phyloP scores from a whole-genome alignment of 345 rosid genomes.

The Brassica carinata region DNA sequence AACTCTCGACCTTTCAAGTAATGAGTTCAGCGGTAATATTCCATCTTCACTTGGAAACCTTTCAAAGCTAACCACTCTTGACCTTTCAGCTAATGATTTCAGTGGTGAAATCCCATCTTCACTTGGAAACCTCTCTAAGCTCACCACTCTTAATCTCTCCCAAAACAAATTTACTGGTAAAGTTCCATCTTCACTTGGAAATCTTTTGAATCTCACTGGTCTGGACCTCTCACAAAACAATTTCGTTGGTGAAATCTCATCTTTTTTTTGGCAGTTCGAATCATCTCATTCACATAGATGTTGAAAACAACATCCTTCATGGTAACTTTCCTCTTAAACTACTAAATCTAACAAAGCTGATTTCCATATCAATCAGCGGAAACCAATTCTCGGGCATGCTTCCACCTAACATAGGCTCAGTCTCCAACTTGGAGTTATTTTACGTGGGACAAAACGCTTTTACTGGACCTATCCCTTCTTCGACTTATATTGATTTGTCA shows the following conservation, averaged over 20 bases:
- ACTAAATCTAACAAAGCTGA: background rate
- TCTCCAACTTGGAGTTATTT: background rate
- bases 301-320: background rate
- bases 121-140: background rate
- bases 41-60: background rate
- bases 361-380: background rate
- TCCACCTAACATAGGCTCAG: background rate
- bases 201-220: background rate
- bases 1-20: background rate
- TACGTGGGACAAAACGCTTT: background rate
- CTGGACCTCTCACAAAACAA: background rate
- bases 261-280: background rate
- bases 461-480: background rate
- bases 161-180: background rate
- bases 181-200: background rate
- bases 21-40: background rate
- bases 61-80: background rate
- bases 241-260: background rate
- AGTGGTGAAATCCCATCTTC: background rate
- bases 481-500: background rate
- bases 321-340: background rate
- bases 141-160: background rate
- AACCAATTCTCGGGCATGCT: background rate
- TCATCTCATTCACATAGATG: background rate
- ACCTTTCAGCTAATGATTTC: background rate